A percentile compares a stretch with the other conserved stretches of the same genome.
Conservation (phyloP, 2,329 filamentous ascomycete genomes). For the Penicillium sp. region DNA sequence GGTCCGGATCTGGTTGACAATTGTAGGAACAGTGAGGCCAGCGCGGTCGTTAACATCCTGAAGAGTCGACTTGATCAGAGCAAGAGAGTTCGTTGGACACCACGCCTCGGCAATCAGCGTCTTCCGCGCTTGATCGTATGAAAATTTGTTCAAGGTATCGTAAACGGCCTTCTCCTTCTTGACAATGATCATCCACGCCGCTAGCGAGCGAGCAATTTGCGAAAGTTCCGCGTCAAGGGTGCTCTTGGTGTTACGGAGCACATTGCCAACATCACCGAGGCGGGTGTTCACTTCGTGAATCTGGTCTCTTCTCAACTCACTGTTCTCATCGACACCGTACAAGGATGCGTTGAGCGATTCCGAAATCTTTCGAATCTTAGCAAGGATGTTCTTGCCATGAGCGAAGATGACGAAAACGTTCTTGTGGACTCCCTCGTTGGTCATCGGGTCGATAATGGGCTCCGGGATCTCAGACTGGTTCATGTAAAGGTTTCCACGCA, state of each 20-base stretch:
- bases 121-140: constrained; percentile 91
- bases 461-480: constrained; percentile 99
- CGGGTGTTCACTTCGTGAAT: constrained; percentile 96
- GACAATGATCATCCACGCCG: constrained; percentile 95
- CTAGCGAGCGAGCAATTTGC: constrained; percentile 87
- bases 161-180: constrained; percentile 99
- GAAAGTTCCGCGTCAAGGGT: constrained; percentile 90
- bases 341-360: constrained; percentile 94
- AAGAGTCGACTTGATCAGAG: constrained; percentile 85
- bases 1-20: constrained; percentile 95
- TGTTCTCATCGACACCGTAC: constrained; percentile 97
- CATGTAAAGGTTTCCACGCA: constrained; percentile 98
- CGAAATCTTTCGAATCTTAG: constrained; percentile 98
- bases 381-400: constrained; percentile 95
- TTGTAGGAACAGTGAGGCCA: constrained; percentile 93
- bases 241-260: constrained; percentile 90
- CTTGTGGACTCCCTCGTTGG: constrained; percentile 89
- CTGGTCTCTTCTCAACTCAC: constrained; percentile 90
- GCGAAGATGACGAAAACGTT: constrained; percentile 99
- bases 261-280: constrained; percentile 84
- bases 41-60: constrained; percentile 96
- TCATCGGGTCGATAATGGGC: constrained; percentile 83
- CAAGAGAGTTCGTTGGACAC: constrained; percentile 88
- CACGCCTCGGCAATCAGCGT: constrained; percentile 97
- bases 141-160: constrained; percentile 91